phyloP scores from a whole-genome alignment of 805 yeast genomes.

The Candida ipomoeae region DNA sequence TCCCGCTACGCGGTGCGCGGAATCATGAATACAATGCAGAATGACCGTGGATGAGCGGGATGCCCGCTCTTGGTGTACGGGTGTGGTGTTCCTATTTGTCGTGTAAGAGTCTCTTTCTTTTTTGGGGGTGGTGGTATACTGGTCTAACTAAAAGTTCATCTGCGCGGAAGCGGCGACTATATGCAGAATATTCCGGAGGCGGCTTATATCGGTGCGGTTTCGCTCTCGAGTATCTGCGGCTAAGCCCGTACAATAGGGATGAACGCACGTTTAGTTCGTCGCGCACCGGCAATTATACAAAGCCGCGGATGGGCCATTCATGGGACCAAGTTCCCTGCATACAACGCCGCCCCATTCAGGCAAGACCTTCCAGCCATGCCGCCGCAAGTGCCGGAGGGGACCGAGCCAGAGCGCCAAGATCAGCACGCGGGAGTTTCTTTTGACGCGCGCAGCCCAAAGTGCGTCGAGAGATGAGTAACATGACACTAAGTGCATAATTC shows the following conservation, averaged over 20 bases:
- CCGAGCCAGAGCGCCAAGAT: not conserved
- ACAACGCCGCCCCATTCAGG: not conserved
- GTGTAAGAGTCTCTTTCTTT: not conserved
- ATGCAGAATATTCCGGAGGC: not conserved
- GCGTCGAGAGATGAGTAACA: constrained; percentile 1
- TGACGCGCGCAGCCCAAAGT: not conserved
- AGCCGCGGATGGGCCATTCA: no score
- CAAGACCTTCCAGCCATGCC: no score
- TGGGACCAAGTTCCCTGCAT: not conserved
- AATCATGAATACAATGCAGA: no score
- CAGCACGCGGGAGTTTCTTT: not conserved
- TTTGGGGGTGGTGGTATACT: not conserved
- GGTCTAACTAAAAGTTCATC: not conserved
- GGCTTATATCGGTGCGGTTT: not conserved
- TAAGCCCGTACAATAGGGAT: not conserved
- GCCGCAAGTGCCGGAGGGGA: no score
- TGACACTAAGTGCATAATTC: not conserved
- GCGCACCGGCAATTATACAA: no score
- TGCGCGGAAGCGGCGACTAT: not conserved
- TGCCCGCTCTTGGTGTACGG: not conserved
- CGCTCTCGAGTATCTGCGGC: not conserved
- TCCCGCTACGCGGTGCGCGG: no score
- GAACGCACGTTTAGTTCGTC: no score
- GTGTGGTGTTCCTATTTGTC: not conserved
- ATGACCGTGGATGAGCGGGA: no score